Base-by-base conservation (phyloP, 176 grass and related monocot species). In the Saccharum officinarum region DNA sequence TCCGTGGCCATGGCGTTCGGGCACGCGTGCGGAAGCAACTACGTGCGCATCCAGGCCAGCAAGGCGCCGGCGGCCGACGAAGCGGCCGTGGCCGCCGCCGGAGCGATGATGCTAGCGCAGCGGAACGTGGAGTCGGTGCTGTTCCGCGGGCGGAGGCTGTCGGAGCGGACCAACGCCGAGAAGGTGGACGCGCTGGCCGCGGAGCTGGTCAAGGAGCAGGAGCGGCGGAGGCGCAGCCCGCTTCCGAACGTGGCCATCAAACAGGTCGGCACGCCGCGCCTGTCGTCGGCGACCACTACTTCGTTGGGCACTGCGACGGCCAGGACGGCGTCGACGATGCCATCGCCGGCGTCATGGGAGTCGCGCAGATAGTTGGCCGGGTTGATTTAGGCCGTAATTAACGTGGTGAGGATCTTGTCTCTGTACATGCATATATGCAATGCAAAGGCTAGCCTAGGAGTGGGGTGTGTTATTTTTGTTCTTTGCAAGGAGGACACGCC, bases 131-230 rank as follows among this genome's bases (percentile, higher is more conserved):
- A 95, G 64, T 89, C 94, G 0, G 80, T 80, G 73, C 84, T 95
- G 0, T 95, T 95, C 83, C 79, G 88, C 2, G 94, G 91, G 2
- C 69, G 89, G 71, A 89, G 67, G 69, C 80, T 95, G 26, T 87
- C 86, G 3, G 80, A 89, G 20, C 66, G 76, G 65, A 95, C 91
- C 1, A 95, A 93, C 76, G 83, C 66, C 6, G 86, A 95, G 77
- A 93, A 91, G 80, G 42, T 95, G 5, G 88, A 95, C 42, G 63
- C 77, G 10, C 70, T 93, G 30, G 77, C 86, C 7, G 68, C 15
- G 37, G 94, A 95, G 80, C 70, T 95, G 9, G 87, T 91, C 38
- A 93, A 91, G 70, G 94, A 95, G 88, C 90, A 93, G 18, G 86
- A 93, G 62, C 59, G 88, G 38, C 69, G 92, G 30, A 45, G 86